Percentiles rank a stretch among this genome's conserved stretches.
Evolutionary conservation across 176 grass and related monocot species (phyloP).

Genomic region (Lolium rigidum): DNA sequence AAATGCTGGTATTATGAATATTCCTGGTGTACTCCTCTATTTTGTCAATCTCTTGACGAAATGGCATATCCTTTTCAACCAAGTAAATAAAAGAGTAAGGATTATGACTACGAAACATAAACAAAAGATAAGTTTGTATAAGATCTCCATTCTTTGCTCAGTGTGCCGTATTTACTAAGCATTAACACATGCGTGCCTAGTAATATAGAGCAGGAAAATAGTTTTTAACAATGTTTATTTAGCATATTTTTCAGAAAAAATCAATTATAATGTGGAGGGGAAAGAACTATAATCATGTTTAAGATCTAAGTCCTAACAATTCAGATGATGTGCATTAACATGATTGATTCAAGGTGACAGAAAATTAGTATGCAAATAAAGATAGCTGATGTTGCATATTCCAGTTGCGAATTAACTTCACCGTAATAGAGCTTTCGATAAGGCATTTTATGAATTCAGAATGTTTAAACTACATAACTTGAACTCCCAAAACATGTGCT

Average conservation of each 20-base stretch:
- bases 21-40: not conserved
- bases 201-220: too few relatives aligned
- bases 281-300: too few relatives aligned
- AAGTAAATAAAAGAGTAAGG: not conserved
- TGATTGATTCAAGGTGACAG: too few relatives aligned
- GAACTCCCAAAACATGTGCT: not conserved
- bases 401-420: not conserved
- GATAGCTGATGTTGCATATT: not conserved
- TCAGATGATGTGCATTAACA: too few relatives aligned
- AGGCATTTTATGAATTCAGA: not conserved
- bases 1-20: not conserved
- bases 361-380: not conserved
- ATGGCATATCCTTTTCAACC: conserved; percentile 22
- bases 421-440: not conserved
- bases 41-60: not conserved
- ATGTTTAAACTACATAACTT: not conserved
- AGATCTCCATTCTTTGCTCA: not conserved
- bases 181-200: not conserved
- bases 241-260: too few relatives aligned
- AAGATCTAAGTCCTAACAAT: too few relatives aligned
- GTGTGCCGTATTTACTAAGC: not conserved
- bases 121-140: not conserved
- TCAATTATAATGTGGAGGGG: too few relatives aligned
- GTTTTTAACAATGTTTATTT: too few relatives aligned
- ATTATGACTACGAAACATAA: not conserved